Evolutionary conservation across 352 stramenopile genomes (phyloP).

Genomic region (Nothophytophthora sp.): DNA sequence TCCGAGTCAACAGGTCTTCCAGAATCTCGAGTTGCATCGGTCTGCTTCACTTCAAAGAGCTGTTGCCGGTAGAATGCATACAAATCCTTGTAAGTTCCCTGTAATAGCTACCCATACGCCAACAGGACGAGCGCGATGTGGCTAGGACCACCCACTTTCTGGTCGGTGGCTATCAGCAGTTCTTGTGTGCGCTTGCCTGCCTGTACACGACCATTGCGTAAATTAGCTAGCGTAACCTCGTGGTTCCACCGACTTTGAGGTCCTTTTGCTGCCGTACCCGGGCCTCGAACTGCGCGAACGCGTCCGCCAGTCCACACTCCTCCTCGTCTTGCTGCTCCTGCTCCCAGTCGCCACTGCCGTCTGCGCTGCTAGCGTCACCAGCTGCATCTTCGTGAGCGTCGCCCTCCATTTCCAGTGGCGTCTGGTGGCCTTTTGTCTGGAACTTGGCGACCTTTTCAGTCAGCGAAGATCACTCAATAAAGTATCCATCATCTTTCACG

Average conservation of each 20-base stretch:
- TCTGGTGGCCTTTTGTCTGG: too few species aligned
- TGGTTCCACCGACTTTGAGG: too few species aligned
- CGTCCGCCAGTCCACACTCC: constrained; percentile 35
- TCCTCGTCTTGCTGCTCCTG: constrained; percentile 10
- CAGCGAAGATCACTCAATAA: too few species aligned
- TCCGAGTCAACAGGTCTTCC: constrained; percentile 1
- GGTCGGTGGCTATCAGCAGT: constrained; percentile 36
- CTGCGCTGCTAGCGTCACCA: not conserved
- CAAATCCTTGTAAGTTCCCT: too few species aligned
- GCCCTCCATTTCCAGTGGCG: constrained; percentile 15
- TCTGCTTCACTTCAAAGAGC: constrained; percentile 17
- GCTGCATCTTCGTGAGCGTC: constrained; percentile 1
- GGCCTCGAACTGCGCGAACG: constrained; percentile 59
- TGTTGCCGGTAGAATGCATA: too few species aligned
- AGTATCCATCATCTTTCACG: too few species aligned
- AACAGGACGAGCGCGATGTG: not conserved
- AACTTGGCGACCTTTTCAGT: too few species aligned
- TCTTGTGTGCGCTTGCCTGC: constrained; percentile 39
- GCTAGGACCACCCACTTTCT: constrained; percentile 15
- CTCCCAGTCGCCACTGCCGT: not conserved
- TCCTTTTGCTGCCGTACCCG: constrained; percentile 20
- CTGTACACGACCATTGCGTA: constrained; percentile 18
- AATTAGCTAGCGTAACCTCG: too few species aligned
- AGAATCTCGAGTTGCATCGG: not conserved
- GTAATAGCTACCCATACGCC: too few species aligned